These are phyloP conservation scores for Quillaja saponaria DNA, from an alignment of 306 rosid genomes.

Conservation along the genomic window DNA sequence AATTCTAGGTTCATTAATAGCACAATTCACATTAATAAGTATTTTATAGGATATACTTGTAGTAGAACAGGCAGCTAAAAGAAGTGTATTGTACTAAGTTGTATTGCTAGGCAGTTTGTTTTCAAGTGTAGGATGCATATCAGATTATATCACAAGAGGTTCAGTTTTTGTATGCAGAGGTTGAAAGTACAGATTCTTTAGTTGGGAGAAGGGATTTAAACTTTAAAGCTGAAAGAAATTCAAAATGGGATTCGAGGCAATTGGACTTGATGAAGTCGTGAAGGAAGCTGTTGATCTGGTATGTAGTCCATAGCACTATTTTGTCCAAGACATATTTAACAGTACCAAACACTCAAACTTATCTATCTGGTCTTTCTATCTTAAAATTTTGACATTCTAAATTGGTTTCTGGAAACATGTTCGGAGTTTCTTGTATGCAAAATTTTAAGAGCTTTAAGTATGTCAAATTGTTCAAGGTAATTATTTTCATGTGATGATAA, in stretches of 20 bases:
- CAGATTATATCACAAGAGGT: too few relatives aligned
- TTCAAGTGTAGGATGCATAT: too few relatives aligned
- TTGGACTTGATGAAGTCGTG: slow-evolving; percentile 55
- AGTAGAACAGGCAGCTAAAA: too few relatives aligned
- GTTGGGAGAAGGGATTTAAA: too few relatives aligned
- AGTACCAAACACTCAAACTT: background rate
- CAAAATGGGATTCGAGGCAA: slow-evolving; percentile 42
- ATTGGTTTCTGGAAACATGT: slow-evolving; percentile 7
- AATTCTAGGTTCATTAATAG: too few relatives aligned
- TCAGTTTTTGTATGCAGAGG: too few relatives aligned
- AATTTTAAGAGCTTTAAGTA: background rate
- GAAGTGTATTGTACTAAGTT: too few relatives aligned
- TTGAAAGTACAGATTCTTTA: too few relatives aligned
- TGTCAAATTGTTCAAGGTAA: too few relatives aligned
- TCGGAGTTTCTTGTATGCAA: background rate
- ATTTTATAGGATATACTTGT: too few relatives aligned
- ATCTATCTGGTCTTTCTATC: background rate
- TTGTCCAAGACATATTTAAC: background rate
- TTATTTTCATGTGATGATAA: slow-evolving; percentile 2
- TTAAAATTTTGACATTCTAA: background rate
- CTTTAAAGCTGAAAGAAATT: slow-evolving; percentile 6
- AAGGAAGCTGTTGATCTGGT: slow-evolving; percentile 76
- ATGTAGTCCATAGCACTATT: slow-evolving; percentile 16
- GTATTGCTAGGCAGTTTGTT: too few relatives aligned
- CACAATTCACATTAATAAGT: too few relatives aligned